Base-by-base conservation (phyloP, 1,284 basidiomycete species). In the Cystobasidiaceae sp. region DNA sequence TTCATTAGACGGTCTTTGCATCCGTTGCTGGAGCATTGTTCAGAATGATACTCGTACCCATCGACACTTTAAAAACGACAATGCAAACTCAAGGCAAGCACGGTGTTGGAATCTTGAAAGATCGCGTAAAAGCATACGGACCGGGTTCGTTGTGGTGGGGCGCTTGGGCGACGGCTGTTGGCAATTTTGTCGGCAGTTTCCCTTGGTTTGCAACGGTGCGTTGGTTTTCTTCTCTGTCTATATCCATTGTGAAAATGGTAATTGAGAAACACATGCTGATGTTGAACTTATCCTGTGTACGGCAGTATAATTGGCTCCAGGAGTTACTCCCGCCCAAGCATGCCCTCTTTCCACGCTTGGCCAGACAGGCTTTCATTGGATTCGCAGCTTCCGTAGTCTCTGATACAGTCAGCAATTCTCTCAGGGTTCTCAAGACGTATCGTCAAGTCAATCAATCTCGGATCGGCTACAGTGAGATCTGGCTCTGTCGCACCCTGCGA, bases 61-160 rank as follows among this genome's bases (percentile, higher is more conserved):
- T 93, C 56, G 91, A 94, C 77, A 92, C 91, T 0, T 75, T 93
- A 68, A 93, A 94, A 82, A 94, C 91, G 6, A 93, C 90, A 0
- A 79, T 93, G 79, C 91, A 94, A 78, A 89, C 91, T 0, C 86
- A 92, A 74, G 91, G 91, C 5, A 83, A 81, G 3, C 67, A 67
- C 66, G 76, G 78, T 0, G 77, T 86, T 63, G 74, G 75, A 30
- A 82, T 93, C 51, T 78, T 93, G 41, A 81, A 79, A 68, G 79
- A 82, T 7, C 81, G 90, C 70, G 85, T 92, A 66, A 85, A 82
- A 74, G 81, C 77, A 56, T 85, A 90, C 71, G 91, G 91, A 1
- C 76, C 93, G 17, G 82, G 82, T 27, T 84, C 86, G 17, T 74
- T 94, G 25, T 94, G 89, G 88, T 68, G 55, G 69, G 90, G 90